These are phyloP conservation scores for Tetragonia tetragonoides DNA, from an alignment of 148 eudicot genomes.

Conservation along the genomic window DNA sequence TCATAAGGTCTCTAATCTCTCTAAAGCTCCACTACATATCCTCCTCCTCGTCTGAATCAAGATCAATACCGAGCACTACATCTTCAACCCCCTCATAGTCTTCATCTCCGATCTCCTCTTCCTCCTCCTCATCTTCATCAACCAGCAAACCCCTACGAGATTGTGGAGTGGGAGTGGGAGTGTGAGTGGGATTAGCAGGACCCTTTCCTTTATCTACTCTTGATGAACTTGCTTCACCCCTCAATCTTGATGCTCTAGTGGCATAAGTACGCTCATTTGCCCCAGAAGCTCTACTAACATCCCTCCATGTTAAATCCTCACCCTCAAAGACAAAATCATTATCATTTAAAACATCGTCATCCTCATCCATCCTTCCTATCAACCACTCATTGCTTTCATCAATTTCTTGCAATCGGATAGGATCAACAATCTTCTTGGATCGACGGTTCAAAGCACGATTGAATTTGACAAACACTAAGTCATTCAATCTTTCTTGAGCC, in stretches of 20 bases:
- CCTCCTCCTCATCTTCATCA: not conserved
- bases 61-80: too few species aligned
- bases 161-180: too few species aligned
- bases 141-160: not conserved
- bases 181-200: not conserved
- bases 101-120: not conserved
- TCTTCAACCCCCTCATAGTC: not conserved
- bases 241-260: not conserved
- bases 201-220: not conserved
- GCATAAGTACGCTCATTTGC: not conserved
- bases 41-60: too few species aligned
- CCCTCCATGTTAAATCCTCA: not conserved
- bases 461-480: slow-evolving; percentile 1
- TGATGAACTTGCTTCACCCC: not conserved
- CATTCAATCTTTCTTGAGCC: not conserved
- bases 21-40: too few species aligned
- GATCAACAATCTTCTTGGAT: not conserved
- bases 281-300: not conserved
- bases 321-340: not conserved
- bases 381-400: slow-evolving; percentile 6
- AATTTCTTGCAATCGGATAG: not conserved
- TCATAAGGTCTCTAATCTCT: too few species aligned
- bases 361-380: not conserved
- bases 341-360: not conserved
- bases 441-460: not conserved